These are phyloP conservation scores for Oehlia diaphana DNA, from an alignment of 192 early-diverging fungal species.

Conservation along the genomic window DNA sequence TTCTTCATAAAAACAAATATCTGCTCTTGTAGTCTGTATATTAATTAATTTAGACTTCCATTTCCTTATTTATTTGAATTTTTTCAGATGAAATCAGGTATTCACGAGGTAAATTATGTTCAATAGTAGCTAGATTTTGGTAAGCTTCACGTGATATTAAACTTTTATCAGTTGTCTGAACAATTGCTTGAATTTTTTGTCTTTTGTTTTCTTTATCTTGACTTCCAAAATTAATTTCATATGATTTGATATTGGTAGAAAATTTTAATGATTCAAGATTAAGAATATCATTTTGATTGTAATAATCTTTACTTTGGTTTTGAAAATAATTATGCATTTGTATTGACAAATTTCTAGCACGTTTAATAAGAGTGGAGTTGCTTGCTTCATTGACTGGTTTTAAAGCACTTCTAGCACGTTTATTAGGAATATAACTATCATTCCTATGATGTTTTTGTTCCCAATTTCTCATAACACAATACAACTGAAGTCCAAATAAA, in stretches of 20 bases:
- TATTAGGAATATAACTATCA: no score
- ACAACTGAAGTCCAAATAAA: no score
- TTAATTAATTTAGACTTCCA: not conserved
- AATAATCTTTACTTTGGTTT: not conserved
- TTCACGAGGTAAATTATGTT: not conserved
- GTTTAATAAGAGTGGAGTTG: not conserved
- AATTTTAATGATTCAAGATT: not conserved
- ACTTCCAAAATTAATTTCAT: not conserved
- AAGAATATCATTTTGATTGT: not conserved
- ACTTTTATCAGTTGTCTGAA: not conserved
- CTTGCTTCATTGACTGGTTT: not conserved
- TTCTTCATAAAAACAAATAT: not conserved
- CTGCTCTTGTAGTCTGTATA: not conserved
- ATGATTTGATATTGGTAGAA: not conserved
- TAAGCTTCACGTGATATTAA: constrained; percentile 1
- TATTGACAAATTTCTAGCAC: not conserved
- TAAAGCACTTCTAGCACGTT: not conserved
- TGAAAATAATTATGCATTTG: not conserved
- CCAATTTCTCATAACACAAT: no score
- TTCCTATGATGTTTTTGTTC: no score
- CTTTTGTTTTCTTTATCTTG: not conserved
- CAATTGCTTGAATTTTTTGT: not conserved
- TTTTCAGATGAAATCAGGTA: not conserved
- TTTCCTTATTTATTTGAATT: constrained; percentile 3
- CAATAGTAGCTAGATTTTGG: not conserved